phyloP scores from a whole-genome alignment of 1,284 basidiomycete genomes.

The Takashimella koratensis region DNA sequence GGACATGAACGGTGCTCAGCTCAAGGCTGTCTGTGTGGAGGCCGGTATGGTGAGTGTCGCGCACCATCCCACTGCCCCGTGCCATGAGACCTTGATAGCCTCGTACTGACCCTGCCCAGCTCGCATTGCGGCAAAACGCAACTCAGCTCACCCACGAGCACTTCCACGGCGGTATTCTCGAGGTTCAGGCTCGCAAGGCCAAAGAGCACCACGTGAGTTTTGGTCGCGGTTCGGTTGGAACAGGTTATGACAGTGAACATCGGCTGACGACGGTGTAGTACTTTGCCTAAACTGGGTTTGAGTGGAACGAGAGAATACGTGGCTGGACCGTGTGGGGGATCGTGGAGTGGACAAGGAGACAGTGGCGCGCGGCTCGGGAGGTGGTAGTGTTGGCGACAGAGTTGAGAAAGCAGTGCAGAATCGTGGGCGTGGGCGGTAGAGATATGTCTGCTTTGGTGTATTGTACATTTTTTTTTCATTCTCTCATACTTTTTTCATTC shows the following conservation, averaged over 20 bases:
- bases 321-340: too few species aligned
- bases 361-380: too few species aligned
- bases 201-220: slow-evolving; percentile 60
- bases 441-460: too few species aligned
- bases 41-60: slow-evolving; percentile 88
- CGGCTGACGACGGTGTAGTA: slow-evolving; percentile 18
- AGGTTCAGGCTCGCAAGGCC: slow-evolving; percentile 96
- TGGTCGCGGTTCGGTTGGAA: background rate
- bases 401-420: too few species aligned
- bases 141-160: slow-evolving; percentile 87
- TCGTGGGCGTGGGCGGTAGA: too few species aligned
- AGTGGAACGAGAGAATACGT: background rate
- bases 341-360: too few species aligned
- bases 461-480: too few species aligned
- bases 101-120: slow-evolving; percentile 11
- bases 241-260: background rate
- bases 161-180: slow-evolving; percentile 83
- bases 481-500: too few species aligned
- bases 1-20: slow-evolving; percentile 64
- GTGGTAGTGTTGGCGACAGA: too few species aligned
- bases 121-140: slow-evolving; percentile 77
- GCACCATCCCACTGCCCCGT: too few species aligned
- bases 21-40: slow-evolving; percentile 91
- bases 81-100: too few species aligned
- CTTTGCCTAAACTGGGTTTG: slow-evolving; percentile 18